phyloP scores from a whole-genome alignment of 345 rosid genomes.

The Litchi chinensis region DNA sequence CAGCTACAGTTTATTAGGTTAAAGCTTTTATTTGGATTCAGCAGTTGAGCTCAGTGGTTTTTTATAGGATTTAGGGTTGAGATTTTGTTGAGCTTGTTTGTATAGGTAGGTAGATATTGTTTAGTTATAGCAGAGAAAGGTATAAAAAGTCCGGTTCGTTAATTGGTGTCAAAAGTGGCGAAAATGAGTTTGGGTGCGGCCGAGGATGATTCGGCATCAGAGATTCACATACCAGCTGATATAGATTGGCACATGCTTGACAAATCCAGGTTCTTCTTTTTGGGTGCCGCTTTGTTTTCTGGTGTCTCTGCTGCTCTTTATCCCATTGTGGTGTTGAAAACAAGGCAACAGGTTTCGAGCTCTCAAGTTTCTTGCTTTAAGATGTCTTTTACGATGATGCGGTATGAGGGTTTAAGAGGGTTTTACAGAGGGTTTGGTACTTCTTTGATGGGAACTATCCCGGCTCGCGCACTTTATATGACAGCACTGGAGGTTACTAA shows the following conservation, averaged over 20 bases:
- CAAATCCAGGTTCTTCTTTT: constrained; percentile 84
- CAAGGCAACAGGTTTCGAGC: constrained; percentile 77
- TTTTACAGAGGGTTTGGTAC: constrained; percentile 90
- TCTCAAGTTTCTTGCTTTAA: constrained; percentile 57
- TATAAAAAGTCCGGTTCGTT: neutral
- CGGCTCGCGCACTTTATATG: constrained; percentile 95
- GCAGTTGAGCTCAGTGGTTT: constrained; percentile 8
- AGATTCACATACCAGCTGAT: constrained; percentile 81
- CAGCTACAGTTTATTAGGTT: constrained; percentile 16
- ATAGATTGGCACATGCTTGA: constrained; percentile 97
- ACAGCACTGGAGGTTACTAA: constrained; percentile 84
- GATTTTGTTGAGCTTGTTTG: neutral
- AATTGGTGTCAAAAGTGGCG: constrained; percentile 47
- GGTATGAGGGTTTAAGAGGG: constrained; percentile 73
- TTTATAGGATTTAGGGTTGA: neutral
- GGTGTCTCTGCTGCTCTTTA: constrained; percentile 92
- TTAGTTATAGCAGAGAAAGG: neutral
- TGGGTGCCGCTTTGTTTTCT: constrained; percentile 87
- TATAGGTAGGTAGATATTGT: neutral
- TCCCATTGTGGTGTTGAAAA: constrained; percentile 80
- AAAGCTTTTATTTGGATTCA: constrained; percentile 6
- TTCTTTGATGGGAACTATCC: constrained; percentile 87
- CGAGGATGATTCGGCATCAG: constrained; percentile 77
- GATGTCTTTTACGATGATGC: constrained; percentile 61
- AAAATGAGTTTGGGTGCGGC: constrained; percentile 81